Evolutionary conservation across 345 rosid species (phyloP), one percentile per base, ranked within the genome.

Genomic region (Abelmoschus esculentus): DNA sequence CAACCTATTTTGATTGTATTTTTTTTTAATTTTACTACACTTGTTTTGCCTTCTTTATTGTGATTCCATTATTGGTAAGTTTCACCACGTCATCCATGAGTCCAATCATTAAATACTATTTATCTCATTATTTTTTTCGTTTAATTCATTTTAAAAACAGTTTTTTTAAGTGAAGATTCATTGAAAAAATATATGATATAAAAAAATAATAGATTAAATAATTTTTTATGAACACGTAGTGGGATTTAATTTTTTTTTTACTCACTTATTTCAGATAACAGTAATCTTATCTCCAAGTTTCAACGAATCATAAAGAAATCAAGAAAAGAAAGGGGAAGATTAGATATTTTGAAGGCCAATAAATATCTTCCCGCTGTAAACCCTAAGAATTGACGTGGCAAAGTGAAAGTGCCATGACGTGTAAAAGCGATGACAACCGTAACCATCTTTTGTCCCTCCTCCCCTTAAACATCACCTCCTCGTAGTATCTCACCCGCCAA

Each of bases 381-480:
- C 46, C 72, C 50, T 19, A 75, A 52, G 52, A 28, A 34, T 14
- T 78, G 92, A 89, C 90, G 84, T 89, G 91, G 83, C 83, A 74
- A 0, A 5, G 3, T 7, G 1, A 12, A 14, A 65, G 66, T 9
- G 72, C 67, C 59, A 32, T 31, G 80, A 85, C 89, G 86, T 93
- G 90, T 89, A 82, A 87, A 86, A 80, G 91, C 65, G 80, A 72
- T 75, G 85, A 81, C 90, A 87, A 80, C 84, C 84, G 88, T 81
- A 73, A 6, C 82, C 67, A 67, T 72, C 84, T 72, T 73, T 81
- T 70, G 60, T 54, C 66, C 69, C 32, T 10, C 69, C 61, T 29
- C 42, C 10, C 42, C 61, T 61, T 31, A 10, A 34, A 22, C 40
- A 7, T 6, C 57, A 53, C 7, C 58, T 31, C 9, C 56, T 53